Evolutionary conservation across 176 grass and related monocot genomes (phyloP), one percentile per base, ranked within the genome.

Genomic region (Sorghum bicolor): DNA sequence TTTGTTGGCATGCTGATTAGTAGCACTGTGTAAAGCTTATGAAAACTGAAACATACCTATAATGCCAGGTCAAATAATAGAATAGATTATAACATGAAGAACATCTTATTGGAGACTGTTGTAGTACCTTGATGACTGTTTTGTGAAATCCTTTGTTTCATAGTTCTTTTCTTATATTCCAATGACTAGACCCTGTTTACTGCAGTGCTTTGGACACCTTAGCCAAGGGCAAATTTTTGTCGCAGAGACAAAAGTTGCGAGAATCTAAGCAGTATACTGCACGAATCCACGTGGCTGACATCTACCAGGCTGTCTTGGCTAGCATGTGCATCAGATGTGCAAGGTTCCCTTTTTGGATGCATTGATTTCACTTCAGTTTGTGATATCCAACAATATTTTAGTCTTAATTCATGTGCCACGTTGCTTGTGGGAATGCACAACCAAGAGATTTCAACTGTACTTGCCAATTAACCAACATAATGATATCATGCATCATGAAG

Each of bases 171-270:
- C 44, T 6, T 50, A 26, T 60, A 47, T 75, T 75, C 6, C 28
- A 73, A 19, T 85, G 78, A 85, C 34, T 31, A 0, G 7, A n/a
- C 24, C 2, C 37, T 75, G 26, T 47, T 85, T 87, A 57, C 41
- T 92, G 55, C 91, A 98, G 96, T 91, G 96, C 91, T 45, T 80
- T 95, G 80, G 92, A 98, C 57, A 98, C 96, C 52, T 87, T 98
- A 65, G 61, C 87, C 24, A 95, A 87, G 87, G 75, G 85, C 47
- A 90, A 90, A 77, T 83, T 72, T 67, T 92, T 95, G 63, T 93
- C 93, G 63, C 64, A 48, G 65, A 58, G 67, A 77, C 90, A 98
- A 47, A 95, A 90, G 39, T 70, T 74, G 61, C 83, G 96, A 76
- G 82, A 90, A 40, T 93, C 87, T n/a, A 98, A 86, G 72, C 88